These are phyloP conservation scores for Physcomitrellopsis africana DNA, from an alignment of 225 moss, liverwort and hornwort species.

Conservation along the genomic window DNA sequence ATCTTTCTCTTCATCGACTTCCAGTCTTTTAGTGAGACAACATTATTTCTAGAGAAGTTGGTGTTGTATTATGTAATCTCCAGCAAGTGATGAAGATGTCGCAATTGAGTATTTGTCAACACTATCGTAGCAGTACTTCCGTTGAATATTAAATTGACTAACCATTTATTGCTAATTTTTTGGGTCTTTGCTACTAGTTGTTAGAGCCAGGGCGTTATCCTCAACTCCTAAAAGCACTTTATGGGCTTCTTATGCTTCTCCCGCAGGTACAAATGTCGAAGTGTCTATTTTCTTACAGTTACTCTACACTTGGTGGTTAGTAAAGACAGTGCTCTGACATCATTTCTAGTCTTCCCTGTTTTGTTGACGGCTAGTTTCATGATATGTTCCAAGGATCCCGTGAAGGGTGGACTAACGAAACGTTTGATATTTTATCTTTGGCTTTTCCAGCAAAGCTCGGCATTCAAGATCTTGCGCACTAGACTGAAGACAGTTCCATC, in stretches of 20 bases:
- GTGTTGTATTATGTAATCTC: background rate
- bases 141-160: background rate
- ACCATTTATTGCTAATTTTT: constrained; percentile 22
- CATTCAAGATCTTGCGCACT: constrained; percentile 86
- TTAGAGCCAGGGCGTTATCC: constrained; percentile 86
- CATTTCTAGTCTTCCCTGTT: background rate
- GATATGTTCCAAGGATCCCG: background rate
- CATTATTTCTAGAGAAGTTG: background rate
- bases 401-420: constrained; percentile 15
- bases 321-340: background rate
- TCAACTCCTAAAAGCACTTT: constrained; percentile 81
- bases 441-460: constrained; percentile 81
- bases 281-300: background rate
- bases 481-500: constrained; percentile 84
- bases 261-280: constrained; percentile 70
- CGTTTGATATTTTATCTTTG: constrained; percentile 1
- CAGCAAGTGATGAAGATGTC: background rate
- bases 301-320: background rate
- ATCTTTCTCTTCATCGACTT: constrained; percentile 14
- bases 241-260: constrained; percentile 97
- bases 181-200: constrained; percentile 58
- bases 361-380: constrained; percentile 1
- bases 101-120: too few relatives aligned
- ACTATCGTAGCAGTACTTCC: background rate
- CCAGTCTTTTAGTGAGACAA: background rate